phyloP scores from a whole-genome alignment of 1,284 basidiomycete genomes.

The Singerocomus inundabilis region DNA sequence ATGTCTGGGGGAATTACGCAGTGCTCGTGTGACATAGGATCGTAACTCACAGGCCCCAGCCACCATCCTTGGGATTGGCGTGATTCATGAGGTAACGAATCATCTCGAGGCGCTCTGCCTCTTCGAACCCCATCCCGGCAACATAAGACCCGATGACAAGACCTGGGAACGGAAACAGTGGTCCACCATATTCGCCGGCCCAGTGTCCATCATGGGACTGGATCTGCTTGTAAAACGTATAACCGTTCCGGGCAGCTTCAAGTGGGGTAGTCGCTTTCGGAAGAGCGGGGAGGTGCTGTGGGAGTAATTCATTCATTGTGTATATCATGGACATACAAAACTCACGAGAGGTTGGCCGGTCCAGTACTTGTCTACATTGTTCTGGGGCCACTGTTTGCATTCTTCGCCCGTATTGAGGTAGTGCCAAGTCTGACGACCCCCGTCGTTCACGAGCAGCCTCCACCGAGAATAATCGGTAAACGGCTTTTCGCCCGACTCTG shows the following conservation, averaged over 20 bases:
- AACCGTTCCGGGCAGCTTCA: too few relatives aligned
- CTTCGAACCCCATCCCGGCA: conserved; percentile 72
- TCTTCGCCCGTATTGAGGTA: conserved; percentile 74
- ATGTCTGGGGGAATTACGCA: conserved; percentile 55
- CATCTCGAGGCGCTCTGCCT: conserved; percentile 86
- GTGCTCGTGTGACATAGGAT: not conserved
- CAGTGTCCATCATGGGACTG: conserved; percentile 95
- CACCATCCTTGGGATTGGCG: conserved; percentile 75
- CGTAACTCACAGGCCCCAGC: conserved; percentile 88
- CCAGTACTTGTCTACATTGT: conserved; percentile 83
- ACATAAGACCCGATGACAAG: too few relatives aligned
- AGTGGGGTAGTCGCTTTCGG: conserved; percentile 62
- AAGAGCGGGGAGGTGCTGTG: conserved; percentile 64
- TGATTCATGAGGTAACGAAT: conserved; percentile 87
- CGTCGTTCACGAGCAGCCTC: too few relatives aligned
- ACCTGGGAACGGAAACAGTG: conserved; percentile 93
- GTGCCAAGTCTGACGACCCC: too few relatives aligned
- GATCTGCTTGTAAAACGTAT: too few relatives aligned
- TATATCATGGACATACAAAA: conserved; percentile 7
- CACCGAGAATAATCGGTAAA: too few relatives aligned
- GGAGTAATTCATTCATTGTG: not conserved
- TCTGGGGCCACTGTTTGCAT: conserved; percentile 69
- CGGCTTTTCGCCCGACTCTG: conserved; percentile 46
- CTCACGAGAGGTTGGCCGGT: conserved; percentile 75
- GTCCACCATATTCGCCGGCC: conserved; percentile 88